phyloP scores from a whole-genome alignment of 345 rosid species.

The Hevea brasiliensis region DNA sequence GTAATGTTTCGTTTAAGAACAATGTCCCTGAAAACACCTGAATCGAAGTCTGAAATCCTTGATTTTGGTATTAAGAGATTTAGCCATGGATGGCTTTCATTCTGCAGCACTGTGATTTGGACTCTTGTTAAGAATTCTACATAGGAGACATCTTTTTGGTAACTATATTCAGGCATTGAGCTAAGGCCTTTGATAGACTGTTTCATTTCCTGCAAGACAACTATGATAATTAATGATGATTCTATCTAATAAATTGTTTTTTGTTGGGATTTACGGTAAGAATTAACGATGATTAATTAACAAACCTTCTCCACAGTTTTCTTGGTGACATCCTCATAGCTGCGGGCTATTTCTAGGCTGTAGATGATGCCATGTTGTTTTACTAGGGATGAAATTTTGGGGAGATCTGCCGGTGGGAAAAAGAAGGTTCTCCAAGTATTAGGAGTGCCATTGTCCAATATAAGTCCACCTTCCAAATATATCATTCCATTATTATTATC shows the following conservation, averaged over 20 bases:
- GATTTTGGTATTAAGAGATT: conserved; percentile 32
- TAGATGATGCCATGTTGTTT: conserved; percentile 24
- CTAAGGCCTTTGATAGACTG: not conserved
- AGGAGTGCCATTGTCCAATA: conserved; percentile 29
- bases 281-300: not conserved
- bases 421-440: conserved; percentile 22
- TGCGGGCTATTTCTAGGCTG: conserved; percentile 18
- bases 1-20: conserved; percentile 24
- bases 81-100: conserved; percentile 28
- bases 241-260: not conserved
- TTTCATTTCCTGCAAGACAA: conserved; percentile 4
- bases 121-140: conserved; percentile 23
- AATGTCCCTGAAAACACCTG: conserved; percentile 21
- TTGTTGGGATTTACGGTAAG: not conserved
- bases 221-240: too few relatives aligned
- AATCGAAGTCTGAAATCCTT: conserved; percentile 12
- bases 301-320: not conserved
- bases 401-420: conserved; percentile 9
- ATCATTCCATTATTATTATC: not conserved
- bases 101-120: not conserved
- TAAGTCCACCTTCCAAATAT: conserved; percentile 28
- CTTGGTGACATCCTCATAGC: not conserved
- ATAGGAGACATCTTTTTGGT: not conserved
- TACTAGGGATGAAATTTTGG: conserved; percentile 17
- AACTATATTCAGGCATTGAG: not conserved